These are phyloP conservation scores for Geoglossum cookeanum DNA, from an alignment of 2,329 filamentous ascomycete species.

Conservation along the genomic window DNA sequence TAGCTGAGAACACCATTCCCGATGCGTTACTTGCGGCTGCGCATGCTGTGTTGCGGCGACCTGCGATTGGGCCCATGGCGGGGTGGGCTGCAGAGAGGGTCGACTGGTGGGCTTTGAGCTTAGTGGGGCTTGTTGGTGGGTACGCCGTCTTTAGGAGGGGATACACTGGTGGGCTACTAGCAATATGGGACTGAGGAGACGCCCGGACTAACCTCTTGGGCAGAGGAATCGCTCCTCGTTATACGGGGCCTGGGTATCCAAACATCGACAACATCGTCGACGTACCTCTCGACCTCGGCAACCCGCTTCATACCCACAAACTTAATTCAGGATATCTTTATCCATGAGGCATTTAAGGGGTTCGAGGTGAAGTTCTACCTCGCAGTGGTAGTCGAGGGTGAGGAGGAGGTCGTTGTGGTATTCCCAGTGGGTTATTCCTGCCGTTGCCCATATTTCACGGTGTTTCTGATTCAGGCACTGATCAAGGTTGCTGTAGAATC, in stretches of 20 bases:
- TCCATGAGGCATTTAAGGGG: constrained; percentile 86
- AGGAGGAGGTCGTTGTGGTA: constrained; percentile 80
- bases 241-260: constrained; percentile 82
- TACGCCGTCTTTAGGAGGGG: constrained; percentile 28
- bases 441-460: neutral
- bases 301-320: constrained; percentile 78
- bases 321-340: constrained; percentile 79
- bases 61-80: neutral
- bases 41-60: neutral
- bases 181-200: constrained; percentile 17
- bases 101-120: constrained; percentile 2
- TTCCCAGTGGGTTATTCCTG: constrained; percentile 44
- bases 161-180: constrained; percentile 27
- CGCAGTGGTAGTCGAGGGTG: constrained; percentile 73
- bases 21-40: constrained; percentile 14
- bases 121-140: constrained; percentile 16
- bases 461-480: neutral
- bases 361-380: constrained; percentile 85
- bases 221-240: constrained; percentile 71
- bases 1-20: constrained; percentile 13
- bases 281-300: constrained; percentile 41
- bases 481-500: constrained; percentile 21
- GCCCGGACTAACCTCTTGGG: constrained; percentile 10
- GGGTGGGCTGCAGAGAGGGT: neutral
- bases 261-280: constrained; percentile 51